Base-by-base conservation (phyloP, 495 filamentous ascomycete species). In the Penicillium verhagenii region DNA sequence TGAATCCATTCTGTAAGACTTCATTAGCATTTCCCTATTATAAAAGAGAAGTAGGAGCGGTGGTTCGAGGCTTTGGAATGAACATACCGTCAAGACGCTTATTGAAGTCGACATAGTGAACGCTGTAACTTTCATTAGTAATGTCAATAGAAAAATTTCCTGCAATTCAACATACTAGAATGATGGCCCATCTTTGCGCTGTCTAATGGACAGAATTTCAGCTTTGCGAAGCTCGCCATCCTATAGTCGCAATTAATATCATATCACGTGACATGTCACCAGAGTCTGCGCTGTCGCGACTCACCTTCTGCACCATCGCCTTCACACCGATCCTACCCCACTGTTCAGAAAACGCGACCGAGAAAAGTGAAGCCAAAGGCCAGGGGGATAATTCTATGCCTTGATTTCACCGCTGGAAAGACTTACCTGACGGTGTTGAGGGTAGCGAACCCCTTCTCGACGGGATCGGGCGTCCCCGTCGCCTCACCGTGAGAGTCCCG, bases 31-130 rank as follows among this genome's bases (percentile, higher is more conserved):
- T 18, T 16, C 16, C n/a, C 6, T 13, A 19, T 46, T 42, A 5
- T 33, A 2, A 33, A 19, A 10, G 35, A 42, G 5, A 47, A 46
- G 8, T 0, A 14, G 6, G 8, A 37, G 33, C 26, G 19, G n/a
- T 18, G 10, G 23, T 28, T 24, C 26, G 11, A 19, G 18, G 14
- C 28, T 31, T 14, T 35, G 11, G 14, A 5, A 35, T 35, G 5
- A 16, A 55, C 64, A 57, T 66, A 82, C 79, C 82, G 71, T 98
- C 94, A 16, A 98, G 82, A 76, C 94, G 94, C 67, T 98, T 98
- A 76, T 98, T 98, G 83, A 96, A 98, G 59, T 97, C 95, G 54
- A 96, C 91, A 72, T 97, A 98, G 70, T 98, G 96, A 61, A 96
- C 93, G 67, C 82, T 85, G 49, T 26, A 60, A 18, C 25, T 20